A percentile compares a stretch with the other conserved stretches of the same genome.
phyloP scores from a whole-genome alignment of 1,284 basidiomycete genomes.

The Pisolithus thermaeus region DNA sequence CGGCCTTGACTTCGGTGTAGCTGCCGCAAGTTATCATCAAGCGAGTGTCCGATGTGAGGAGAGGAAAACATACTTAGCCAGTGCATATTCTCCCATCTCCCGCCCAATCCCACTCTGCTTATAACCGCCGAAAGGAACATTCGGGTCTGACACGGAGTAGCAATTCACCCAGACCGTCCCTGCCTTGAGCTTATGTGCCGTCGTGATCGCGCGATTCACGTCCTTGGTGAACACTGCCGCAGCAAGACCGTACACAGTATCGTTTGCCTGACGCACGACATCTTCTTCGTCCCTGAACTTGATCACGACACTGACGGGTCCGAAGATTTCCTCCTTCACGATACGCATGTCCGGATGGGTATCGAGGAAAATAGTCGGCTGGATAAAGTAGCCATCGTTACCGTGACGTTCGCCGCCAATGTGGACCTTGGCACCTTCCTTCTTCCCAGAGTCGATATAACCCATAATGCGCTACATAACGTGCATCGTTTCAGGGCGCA shows the following conservation, averaged over 20 bases:
- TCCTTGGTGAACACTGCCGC: slow-evolving; percentile 81
- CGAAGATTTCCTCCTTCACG: slow-evolving; percentile 88
- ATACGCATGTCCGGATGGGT: slow-evolving; percentile 79
- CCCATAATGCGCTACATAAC: slow-evolving; percentile 66
- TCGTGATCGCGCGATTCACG: slow-evolving; percentile 59
- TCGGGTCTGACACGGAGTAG: slow-evolving; percentile 59
- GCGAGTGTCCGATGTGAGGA: not conserved
- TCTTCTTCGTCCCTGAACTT: slow-evolving; percentile 70
- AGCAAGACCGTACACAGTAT: slow-evolving; percentile 83
- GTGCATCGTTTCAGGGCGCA: slow-evolving; percentile 24
- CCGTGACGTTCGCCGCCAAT: slow-evolving; percentile 75
- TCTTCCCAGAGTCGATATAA: slow-evolving; percentile 83
- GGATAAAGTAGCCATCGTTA: slow-evolving; percentile 68
- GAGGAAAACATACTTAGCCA: slow-evolving; percentile 47
- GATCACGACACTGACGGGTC: slow-evolving; percentile 73
- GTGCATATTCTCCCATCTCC: slow-evolving; percentile 80
- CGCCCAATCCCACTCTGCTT: slow-evolving; percentile 84
- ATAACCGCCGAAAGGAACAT: slow-evolving; percentile 83
- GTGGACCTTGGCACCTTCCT: slow-evolving; percentile 78
- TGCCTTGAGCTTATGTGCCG: slow-evolving; percentile 74
- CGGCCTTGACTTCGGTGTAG: slow-evolving; percentile 53
- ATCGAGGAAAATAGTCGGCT: slow-evolving; percentile 84
- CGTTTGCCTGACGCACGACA: slow-evolving; percentile 76
- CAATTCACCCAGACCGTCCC: slow-evolving; percentile 85
- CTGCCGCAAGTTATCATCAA: slow-evolving; percentile 48